Conservation (phyloP, 768 basidiomycete species). For the Clavulina sp. region DNA sequence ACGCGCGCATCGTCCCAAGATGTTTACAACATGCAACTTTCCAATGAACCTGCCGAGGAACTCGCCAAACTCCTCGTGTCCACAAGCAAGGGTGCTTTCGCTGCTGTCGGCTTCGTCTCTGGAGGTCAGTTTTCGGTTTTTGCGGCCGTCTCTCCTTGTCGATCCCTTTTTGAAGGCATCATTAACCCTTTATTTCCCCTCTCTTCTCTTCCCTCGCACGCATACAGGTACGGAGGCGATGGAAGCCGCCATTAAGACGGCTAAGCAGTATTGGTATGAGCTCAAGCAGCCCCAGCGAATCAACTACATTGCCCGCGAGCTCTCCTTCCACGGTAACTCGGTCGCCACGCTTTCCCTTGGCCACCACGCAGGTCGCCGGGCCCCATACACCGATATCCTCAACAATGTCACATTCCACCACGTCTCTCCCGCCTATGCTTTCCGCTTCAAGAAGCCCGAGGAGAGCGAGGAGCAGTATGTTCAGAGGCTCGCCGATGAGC, state of each 20-base stretch:
- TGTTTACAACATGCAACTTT: constrained; percentile 74
- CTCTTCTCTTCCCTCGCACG: too few relatives aligned
- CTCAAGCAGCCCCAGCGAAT: constrained; percentile 41
- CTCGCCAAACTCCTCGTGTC: constrained; percentile 49
- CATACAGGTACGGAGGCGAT: constrained; percentile 67
- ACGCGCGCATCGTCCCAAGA: constrained; percentile 26
- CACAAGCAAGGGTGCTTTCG: constrained; percentile 58
- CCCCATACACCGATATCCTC: constrained; percentile 48
- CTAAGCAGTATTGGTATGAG: constrained; percentile 38
- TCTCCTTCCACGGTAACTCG: constrained; percentile 81
- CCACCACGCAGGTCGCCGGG: constrained; percentile 47
- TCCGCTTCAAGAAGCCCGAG: constrained; percentile 47
- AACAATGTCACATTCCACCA: constrained; percentile 57
- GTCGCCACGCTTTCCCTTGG: constrained; percentile 50
- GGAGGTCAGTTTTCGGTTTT: constrained; percentile 34
- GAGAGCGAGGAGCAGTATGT: constrained; percentile 73
- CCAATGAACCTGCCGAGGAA: constrained; percentile 64
- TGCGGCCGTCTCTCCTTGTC: neutral
- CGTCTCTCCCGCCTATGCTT: constrained; percentile 74
- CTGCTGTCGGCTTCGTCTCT: constrained; percentile 49
- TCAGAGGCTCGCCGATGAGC: constrained; percentile 53
- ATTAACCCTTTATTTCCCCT: too few relatives aligned
- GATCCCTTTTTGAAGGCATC: too few relatives aligned
- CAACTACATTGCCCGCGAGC: constrained; percentile 60
- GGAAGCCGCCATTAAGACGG: constrained; percentile 72